phyloP scores from a whole-genome alignment of 306 rosid genomes.

The Prunus campanulata region DNA sequence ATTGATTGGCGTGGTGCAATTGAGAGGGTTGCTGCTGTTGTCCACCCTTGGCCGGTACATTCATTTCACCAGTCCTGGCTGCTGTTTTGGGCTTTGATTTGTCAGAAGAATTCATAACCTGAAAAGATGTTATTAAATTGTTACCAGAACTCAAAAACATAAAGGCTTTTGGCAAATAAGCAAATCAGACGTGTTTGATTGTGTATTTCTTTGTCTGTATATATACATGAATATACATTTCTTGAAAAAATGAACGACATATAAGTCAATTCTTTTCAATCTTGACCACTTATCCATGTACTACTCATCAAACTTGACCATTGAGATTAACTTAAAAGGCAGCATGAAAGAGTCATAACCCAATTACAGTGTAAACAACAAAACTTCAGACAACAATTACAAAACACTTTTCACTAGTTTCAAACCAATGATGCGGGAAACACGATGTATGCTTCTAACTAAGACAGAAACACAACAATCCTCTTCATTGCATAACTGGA shows the following conservation, averaged over 20 bases:
- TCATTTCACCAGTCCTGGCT: conserved; percentile 57
- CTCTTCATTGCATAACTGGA: not conserved
- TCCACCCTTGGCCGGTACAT: conserved; percentile 53
- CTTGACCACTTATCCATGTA: not conserved
- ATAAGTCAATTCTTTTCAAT: not conserved
- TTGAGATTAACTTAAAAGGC: not conserved
- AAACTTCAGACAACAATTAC: not conserved
- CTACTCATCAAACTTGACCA: not conserved
- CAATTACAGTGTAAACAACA: not conserved
- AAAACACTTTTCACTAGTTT: not conserved
- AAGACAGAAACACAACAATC: not conserved
- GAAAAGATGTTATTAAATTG: not conserved
- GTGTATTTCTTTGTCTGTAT: not conserved
- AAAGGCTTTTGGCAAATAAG: not conserved
- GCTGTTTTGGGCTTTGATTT: conserved; percentile 77
- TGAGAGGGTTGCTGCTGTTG: conserved; percentile 57
- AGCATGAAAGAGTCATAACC: not conserved
- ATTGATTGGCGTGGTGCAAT: conserved; percentile 51
- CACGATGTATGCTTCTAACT: not conserved
- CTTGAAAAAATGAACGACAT: not conserved
- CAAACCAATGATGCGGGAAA: not conserved
- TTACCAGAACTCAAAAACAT: conserved; percentile 8
- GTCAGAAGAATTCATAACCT: conserved; percentile 78
- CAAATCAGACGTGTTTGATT: not conserved
- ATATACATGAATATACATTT: not conserved